phyloP scores from a whole-genome alignment of 768 basidiomycete species.

The Tylopilus subfusipes region DNA sequence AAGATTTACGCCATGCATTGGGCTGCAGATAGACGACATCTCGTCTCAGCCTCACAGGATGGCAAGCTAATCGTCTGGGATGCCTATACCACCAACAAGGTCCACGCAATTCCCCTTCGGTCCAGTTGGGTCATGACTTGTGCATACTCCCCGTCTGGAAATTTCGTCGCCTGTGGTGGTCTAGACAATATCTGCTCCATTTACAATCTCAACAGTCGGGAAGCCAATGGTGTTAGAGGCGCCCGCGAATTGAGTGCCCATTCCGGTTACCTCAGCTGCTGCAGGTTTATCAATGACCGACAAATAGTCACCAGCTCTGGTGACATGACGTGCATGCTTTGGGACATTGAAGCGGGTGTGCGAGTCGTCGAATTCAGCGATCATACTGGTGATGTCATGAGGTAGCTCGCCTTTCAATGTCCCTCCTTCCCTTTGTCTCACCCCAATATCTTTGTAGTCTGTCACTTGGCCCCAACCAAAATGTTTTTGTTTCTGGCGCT shows the following conservation, averaged over 20 bases:
- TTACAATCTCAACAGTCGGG: slow-evolving; percentile 86
- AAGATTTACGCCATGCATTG: slow-evolving; percentile 99
- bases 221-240: slow-evolving; percentile 73
- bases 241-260: slow-evolving; percentile 96
- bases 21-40: slow-evolving; percentile 94
- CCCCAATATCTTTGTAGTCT: slow-evolving; percentile 49
- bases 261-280: slow-evolving; percentile 97
- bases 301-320: slow-evolving; percentile 98
- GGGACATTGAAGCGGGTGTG: slow-evolving; percentile 98
- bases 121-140: slow-evolving; percentile 99
- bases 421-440: slow-evolving; percentile 10
- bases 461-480: slow-evolving; percentile 91
- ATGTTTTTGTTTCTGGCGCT: slow-evolving; percentile 97
- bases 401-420: slow-evolving; percentile 47
- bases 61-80: slow-evolving; percentile 99
- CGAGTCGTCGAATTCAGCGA: slow-evolving; percentile 98
- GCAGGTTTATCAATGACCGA: slow-evolving; percentile 96
- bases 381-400: slow-evolving; percentile 99
- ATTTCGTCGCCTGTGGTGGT: slow-evolving; percentile 97
- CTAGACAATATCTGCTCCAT: slow-evolving; percentile 99
- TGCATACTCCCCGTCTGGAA: slow-evolving; percentile 95
- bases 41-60: slow-evolving; percentile 99
- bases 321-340: slow-evolving; percentile 99
- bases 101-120: slow-evolving; percentile 96
- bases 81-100: slow-evolving; percentile 99